Conservation (phyloP, 306 rosid genomes). For the Ormosia semicastrata region DNA sequence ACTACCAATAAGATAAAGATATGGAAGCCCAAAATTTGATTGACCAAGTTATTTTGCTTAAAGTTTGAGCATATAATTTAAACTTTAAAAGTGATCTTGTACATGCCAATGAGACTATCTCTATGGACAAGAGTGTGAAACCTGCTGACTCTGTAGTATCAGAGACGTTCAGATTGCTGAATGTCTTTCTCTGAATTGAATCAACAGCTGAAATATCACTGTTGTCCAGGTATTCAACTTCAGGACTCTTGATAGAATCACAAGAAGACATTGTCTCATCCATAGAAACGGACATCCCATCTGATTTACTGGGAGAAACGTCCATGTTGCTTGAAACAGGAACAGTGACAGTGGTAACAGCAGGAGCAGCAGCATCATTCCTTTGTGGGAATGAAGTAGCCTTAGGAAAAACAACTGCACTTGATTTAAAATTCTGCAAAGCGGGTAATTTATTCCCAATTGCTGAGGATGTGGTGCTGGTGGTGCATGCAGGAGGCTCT, state of each 20-base stretch:
- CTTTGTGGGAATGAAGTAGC: conserved; percentile 30
- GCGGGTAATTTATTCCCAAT: conserved; percentile 4
- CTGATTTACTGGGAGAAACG: conserved; percentile 70
- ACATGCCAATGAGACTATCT: not conserved
- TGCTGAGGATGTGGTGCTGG: not conserved
- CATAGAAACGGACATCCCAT: conserved; percentile 55
- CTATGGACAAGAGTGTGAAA: not conserved
- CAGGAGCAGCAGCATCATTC: conserved; percentile 16
- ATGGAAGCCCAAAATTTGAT: not conserved
- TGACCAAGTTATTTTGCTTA: not conserved
- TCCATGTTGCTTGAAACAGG: conserved; percentile 43
- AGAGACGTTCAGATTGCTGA: conserved; percentile 53
- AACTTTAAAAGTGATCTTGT: not conserved
- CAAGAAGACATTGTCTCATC: conserved; percentile 66
- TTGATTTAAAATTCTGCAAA: conserved; percentile 38
- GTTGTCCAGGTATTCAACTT: conserved; percentile 62
- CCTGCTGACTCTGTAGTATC: conserved; percentile 45
- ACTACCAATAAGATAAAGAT: not conserved
- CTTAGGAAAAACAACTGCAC: conserved; percentile 30
- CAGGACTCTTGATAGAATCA: conserved; percentile 67
- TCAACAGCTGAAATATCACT: conserved; percentile 49
- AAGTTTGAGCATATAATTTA: not conserved
- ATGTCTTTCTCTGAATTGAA: conserved; percentile 55
- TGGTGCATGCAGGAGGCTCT: conserved; percentile 38
- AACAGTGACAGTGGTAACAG: conserved; percentile 15